phyloP scores from a whole-genome alignment of 106 monocot genomes.

The Allium cepa region DNA sequence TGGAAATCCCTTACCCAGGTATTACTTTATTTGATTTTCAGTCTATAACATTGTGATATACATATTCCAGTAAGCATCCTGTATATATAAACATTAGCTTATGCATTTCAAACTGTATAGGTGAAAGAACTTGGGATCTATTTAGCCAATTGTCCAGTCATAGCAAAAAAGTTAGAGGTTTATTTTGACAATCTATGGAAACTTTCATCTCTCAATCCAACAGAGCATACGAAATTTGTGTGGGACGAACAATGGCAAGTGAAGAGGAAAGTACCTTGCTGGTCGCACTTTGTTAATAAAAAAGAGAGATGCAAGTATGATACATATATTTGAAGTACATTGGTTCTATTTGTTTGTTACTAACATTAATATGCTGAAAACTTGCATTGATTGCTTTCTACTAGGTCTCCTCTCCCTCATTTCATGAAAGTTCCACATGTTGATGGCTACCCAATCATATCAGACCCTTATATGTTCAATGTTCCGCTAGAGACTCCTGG shows the following conservation, averaged over 20 bases:
- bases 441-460: conserved; percentile 62
- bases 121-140: conserved; percentile 94
- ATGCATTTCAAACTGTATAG: conserved; percentile 21
- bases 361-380: neutral
- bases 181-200: conserved; percentile 80
- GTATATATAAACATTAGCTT: too few species aligned
- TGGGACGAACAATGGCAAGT: conserved; percentile 76
- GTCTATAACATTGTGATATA: neutral
- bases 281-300: conserved; percentile 77
- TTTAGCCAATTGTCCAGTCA: conserved; percentile 53
- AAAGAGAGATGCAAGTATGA: conserved; percentile 78
- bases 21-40: conserved; percentile 1
- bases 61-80: neutral
- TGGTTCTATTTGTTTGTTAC: neutral
- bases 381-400: conserved; percentile 10
- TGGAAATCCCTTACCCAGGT: conserved; percentile 99
- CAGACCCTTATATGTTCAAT: conserved; percentile 55
- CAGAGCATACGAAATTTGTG: conserved; percentile 47
- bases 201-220: conserved; percentile 68
- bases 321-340: neutral
- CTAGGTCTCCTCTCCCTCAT: conserved; percentile 77
- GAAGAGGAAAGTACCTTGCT: conserved; percentile 81
- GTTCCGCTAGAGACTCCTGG: conserved; percentile 71
- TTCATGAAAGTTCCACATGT: conserved; percentile 60
- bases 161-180: conserved; percentile 52